Percentiles rank a stretch among this genome's conserved stretches.
Evolutionary conservation across 306 rosid genomes (phyloP).

Genomic region (Acacia melanoxylon): DNA sequence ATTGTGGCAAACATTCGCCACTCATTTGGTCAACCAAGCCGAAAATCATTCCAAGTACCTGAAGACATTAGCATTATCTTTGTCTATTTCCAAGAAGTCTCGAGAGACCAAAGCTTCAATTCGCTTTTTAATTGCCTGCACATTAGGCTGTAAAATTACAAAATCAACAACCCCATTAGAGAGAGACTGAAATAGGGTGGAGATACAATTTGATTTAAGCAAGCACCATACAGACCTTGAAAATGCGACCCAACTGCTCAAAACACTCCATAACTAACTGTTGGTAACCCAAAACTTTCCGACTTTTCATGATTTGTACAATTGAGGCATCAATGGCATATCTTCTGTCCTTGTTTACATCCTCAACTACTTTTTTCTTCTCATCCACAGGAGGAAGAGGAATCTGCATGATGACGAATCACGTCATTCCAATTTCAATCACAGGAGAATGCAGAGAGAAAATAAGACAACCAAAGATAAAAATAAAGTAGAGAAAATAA

Average conservation of each 20-base stretch:
- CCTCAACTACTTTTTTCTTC: slow-evolving; percentile 86
- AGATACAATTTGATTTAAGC: not conserved
- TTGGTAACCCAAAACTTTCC: slow-evolving; percentile 73
- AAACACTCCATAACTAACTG: slow-evolving; percentile 86
- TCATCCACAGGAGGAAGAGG: slow-evolving; percentile 96
- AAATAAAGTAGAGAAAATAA: not conserved
- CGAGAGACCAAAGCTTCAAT: slow-evolving; percentile 90
- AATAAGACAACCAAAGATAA: not conserved
- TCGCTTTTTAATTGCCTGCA: slow-evolving; percentile 85
- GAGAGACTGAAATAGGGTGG: too few species aligned
- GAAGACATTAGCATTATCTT: slow-evolving; percentile 70
- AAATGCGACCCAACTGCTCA: slow-evolving; percentile 85
- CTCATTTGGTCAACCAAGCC: slow-evolving; percentile 27
- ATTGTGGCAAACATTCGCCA: slow-evolving; percentile 29
- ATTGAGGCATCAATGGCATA: slow-evolving; percentile 91
- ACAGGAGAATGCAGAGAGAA: not conserved
- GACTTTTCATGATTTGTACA: slow-evolving; percentile 88
- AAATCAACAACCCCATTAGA: slow-evolving; percentile 7
- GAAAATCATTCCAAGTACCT: slow-evolving; percentile 79
- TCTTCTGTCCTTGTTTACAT: slow-evolving; percentile 88
- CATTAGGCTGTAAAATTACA: slow-evolving; percentile 68
- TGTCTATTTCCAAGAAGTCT: slow-evolving; percentile 93
- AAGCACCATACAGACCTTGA: slow-evolving; percentile 56
- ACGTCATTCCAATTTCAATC: slow-evolving; percentile 7
- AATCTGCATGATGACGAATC: slow-evolving; percentile 43